Evolutionary conservation across 2,329 filamentous ascomycete species (phyloP).

Genomic region (Daldinia eschscholtzii): DNA sequence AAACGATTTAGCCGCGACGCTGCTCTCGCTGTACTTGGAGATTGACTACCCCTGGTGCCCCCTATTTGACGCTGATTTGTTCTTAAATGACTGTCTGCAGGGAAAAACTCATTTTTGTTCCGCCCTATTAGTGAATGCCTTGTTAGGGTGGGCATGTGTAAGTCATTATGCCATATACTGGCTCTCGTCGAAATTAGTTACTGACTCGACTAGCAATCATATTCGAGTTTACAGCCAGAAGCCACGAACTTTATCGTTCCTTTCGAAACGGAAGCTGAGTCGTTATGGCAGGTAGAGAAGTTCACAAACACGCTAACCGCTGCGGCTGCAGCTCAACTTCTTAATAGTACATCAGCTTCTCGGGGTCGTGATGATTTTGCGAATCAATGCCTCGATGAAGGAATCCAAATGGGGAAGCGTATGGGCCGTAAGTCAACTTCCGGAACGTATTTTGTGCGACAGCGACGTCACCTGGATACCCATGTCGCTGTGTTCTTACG

Average conservation of each 20-base stretch:
- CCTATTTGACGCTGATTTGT: constrained; percentile 43
- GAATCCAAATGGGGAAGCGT: constrained; percentile 40
- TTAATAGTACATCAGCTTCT: constrained; percentile 35
- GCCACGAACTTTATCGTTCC: constrained; percentile 18
- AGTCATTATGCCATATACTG: constrained; percentile 17
- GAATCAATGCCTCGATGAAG: constrained; percentile 36
- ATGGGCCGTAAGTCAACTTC: constrained; percentile 41
- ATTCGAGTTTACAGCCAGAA: constrained; percentile 38
- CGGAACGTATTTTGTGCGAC: neutral
- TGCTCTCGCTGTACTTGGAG: constrained; percentile 40
- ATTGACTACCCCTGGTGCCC: constrained; percentile 42
- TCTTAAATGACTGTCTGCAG: constrained; percentile 35
- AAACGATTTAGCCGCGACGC: constrained; percentile 37
- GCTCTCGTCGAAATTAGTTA: neutral
- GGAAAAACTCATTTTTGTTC: constrained; percentile 40
- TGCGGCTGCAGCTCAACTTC: constrained; percentile 37
- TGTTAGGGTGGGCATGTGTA: constrained; percentile 41
- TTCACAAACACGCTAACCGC: constrained; percentile 39
- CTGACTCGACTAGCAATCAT: constrained; percentile 38
- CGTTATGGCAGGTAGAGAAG: constrained; percentile 39
- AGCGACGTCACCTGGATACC: constrained; percentile 6
- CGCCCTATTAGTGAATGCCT: constrained; percentile 34
- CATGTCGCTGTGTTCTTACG: constrained; percentile 9
- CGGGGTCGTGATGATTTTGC: constrained; percentile 41
- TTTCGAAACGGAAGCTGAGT: constrained; percentile 40